Conservation (phyloP, 257 asterid species). For the Solanum raphanifolium region DNA sequence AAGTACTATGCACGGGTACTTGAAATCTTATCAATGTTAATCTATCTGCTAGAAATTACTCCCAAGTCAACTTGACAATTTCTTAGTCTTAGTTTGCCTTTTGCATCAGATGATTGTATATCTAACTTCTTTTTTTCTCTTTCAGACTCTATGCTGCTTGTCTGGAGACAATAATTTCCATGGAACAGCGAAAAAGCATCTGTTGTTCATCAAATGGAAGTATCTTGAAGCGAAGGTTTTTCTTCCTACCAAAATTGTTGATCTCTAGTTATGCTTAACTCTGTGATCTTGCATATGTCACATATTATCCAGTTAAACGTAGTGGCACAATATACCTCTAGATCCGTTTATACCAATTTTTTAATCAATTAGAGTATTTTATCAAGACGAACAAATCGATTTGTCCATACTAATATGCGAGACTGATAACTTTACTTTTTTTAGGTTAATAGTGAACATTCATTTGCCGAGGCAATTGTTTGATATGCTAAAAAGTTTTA, state of each 20-base stretch:
- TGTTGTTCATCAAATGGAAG: constrained; percentile 72
- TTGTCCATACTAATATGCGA: too few relatives aligned
- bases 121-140: not conserved
- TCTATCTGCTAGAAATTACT: not conserved
- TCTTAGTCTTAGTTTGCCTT: not conserved
- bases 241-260: not conserved
- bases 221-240: constrained; percentile 69
- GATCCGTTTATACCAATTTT: too few relatives aligned
- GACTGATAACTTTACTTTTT: too few relatives aligned
- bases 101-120: not conserved
- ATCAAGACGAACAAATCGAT: too few relatives aligned
- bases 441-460: too few relatives aligned
- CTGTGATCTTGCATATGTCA: too few relatives aligned
- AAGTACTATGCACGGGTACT: constrained; percentile 53
- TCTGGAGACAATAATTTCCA: constrained; percentile 14
- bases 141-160: constrained; percentile 56
- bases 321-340: too few relatives aligned
- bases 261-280: not conserved
- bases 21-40: not conserved
- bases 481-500: too few relatives aligned
- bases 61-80: not conserved
- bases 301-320: too few relatives aligned
- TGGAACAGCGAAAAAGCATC: constrained; percentile 40
- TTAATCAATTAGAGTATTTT: too few relatives aligned
- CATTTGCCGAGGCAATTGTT: too few relatives aligned